These are phyloP conservation scores for Backusella tuberculispora DNA, from an alignment of 192 early-diverging fungal species.

Conservation along the genomic window DNA sequence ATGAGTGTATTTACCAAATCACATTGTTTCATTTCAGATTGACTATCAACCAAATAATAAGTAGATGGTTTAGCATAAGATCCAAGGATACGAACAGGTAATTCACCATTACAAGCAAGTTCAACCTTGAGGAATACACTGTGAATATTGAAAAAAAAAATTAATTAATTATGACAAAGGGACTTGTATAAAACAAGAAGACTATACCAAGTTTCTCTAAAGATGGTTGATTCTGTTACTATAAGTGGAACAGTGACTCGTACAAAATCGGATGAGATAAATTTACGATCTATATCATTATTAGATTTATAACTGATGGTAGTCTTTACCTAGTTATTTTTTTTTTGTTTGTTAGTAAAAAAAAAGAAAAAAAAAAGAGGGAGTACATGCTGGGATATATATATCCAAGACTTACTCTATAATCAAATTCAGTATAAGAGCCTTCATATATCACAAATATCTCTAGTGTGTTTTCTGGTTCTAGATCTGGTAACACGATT, in stretches of 20 bases:
- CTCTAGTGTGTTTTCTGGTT: slow-evolving; percentile 42
- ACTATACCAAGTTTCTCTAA: slow-evolving; percentile 56
- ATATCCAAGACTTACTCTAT: slow-evolving; percentile 34
- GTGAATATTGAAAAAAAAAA: slow-evolving; percentile 13
- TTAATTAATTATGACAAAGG: neutral
- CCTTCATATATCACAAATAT: slow-evolving; percentile 53
- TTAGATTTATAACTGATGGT: slow-evolving; percentile 43
- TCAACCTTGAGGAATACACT: slow-evolving; percentile 53
- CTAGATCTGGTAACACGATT: slow-evolving; percentile 44
- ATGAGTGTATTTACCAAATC: slow-evolving; percentile 38
- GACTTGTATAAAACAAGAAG: neutral
- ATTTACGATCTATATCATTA: slow-evolving; percentile 44
- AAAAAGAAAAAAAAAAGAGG: neutral
- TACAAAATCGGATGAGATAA: slow-evolving; percentile 52
- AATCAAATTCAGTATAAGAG: slow-evolving; percentile 42
- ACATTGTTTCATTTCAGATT: slow-evolving; percentile 35
- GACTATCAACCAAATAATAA: slow-evolving; percentile 45
- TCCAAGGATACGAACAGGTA: slow-evolving; percentile 55
- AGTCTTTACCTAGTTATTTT: slow-evolving; percentile 48
- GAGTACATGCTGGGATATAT: neutral
- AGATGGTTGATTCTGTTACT: slow-evolving; percentile 58
- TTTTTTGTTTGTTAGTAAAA: neutral
- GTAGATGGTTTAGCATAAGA: slow-evolving; percentile 49
- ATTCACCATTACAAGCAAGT: slow-evolving; percentile 49
- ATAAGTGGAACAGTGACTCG: slow-evolving; percentile 54